Conservation (phyloP, 1,284 basidiomycete genomes). For the Naganishia sp. region DNA sequence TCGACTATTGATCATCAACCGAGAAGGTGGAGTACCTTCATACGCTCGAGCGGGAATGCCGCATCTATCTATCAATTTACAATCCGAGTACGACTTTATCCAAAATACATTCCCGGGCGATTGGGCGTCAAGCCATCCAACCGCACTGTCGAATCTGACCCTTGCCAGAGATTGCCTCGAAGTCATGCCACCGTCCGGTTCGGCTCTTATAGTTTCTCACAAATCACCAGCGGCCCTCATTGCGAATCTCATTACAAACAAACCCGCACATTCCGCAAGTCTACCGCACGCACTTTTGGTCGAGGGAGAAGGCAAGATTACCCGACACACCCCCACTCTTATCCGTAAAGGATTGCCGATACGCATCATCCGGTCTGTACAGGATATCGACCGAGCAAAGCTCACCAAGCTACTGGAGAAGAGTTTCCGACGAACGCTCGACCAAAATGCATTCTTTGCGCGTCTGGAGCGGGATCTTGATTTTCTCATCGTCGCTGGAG, state of each 20-base stretch:
- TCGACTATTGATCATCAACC: slow-evolving; percentile 95
- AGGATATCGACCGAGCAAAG: slow-evolving; percentile 71
- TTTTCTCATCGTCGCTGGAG: slow-evolving; percentile 92
- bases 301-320: slow-evolving; percentile 73
- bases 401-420: slow-evolving; percentile 80
- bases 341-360: slow-evolving; percentile 86
- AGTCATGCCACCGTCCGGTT: slow-evolving; percentile 91
- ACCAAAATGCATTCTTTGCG: slow-evolving; percentile 72
- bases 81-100: slow-evolving; percentile 85
- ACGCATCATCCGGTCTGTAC: slow-evolving; percentile 67
- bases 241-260: slow-evolving; percentile 96
- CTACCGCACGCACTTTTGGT: slow-evolving; percentile 89
- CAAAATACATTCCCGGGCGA: slow-evolving; percentile 74
- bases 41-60: slow-evolving; percentile 93
- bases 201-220: slow-evolving; percentile 95
- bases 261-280: slow-evolving; percentile 92
- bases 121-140: slow-evolving; percentile 80
- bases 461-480: slow-evolving; percentile 77
- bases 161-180: slow-evolving; percentile 83
- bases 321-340: slow-evolving; percentile 87
- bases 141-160: slow-evolving; percentile 82
- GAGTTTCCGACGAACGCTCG: slow-evolving; percentile 76
- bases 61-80: slow-evolving; percentile 92
- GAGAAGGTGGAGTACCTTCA: slow-evolving; percentile 94
- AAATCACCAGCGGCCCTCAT: slow-evolving; percentile 93